These are phyloP conservation scores for Pseudogymnoascus sp. DNA, from an alignment of 2,329 filamentous ascomycete genomes.

Conservation along the genomic window DNA sequence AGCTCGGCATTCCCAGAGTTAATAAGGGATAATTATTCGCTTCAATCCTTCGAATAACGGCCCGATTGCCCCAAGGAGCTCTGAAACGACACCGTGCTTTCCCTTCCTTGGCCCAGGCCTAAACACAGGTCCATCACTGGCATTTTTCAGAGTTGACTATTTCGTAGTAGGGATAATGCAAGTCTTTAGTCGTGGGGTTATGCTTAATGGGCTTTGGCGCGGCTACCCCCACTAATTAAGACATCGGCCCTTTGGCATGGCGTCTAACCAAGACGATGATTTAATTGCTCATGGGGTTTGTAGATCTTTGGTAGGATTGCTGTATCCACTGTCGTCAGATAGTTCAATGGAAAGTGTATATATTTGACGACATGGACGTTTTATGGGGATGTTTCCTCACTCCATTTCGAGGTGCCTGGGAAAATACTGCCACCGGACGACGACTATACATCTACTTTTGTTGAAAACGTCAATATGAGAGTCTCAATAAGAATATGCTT, in stretches of 20 bases:
- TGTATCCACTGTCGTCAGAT: not conserved
- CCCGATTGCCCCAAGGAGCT: no score
- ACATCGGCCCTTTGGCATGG: not conserved
- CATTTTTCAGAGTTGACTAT: no score
- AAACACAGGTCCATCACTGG: no score
- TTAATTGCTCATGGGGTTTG: not conserved
- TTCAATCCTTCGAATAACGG: no score
- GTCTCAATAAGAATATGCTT: not conserved
- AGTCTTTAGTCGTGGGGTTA: not conserved
- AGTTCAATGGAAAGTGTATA: not conserved
- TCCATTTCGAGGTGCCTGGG: not conserved
- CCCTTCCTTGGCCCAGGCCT: no score
- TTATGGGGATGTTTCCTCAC: not conserved
- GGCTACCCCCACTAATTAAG: not conserved
- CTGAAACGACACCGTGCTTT: no score
- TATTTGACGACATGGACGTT: not conserved
- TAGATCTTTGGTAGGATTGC: not conserved
- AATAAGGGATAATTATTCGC: no score
- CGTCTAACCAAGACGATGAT: not conserved
- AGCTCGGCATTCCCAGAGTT: no score
- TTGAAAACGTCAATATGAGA: not conserved
- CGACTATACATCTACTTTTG: not conserved
- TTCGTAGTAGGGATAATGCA: not conserved
- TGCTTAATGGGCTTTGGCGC: not conserved
- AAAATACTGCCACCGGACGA: not conserved